Conservation (phyloP, 2,329 filamentous ascomycete genomes). For the Dothistroma pini region DNA sequence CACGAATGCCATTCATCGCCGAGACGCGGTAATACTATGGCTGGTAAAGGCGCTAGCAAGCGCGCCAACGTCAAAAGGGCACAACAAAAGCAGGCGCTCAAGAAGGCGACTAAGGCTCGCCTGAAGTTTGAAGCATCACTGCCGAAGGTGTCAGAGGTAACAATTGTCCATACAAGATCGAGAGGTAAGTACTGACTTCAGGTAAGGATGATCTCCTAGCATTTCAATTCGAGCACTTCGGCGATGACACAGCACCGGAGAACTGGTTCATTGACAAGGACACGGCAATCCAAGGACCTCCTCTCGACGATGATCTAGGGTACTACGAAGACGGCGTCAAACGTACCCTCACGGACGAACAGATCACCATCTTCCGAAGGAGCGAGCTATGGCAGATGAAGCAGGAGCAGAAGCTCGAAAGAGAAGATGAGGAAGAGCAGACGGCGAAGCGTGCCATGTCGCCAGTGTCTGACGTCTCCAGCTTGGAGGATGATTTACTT, state of each 20-base stretch:
- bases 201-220: constrained; percentile 42
- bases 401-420: constrained; percentile 39
- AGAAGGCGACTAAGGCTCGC: constrained; percentile 12
- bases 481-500: constrained; percentile 26
- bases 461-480: constrained; percentile 26
- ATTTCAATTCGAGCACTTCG: constrained; percentile 45
- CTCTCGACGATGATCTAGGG: constrained; percentile 61
- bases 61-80: constrained; percentile 5
- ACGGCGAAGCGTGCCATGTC: constrained; percentile 11
- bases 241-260: constrained; percentile 36
- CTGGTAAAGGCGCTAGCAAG: constrained; percentile 5
- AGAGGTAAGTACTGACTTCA: constrained; percentile 34
- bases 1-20: background rate
- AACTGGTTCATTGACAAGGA: constrained; percentile 32
- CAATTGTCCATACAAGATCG: background rate
- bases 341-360: constrained; percentile 84
- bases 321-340: constrained; percentile 85
- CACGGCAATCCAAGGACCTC: constrained; percentile 24
- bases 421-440: constrained; percentile 15
- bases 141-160: constrained; percentile 34
- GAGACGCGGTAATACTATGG: background rate
- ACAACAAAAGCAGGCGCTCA: background rate
- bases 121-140: constrained; percentile 17
- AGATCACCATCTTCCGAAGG: constrained; percentile 86
- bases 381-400: constrained; percentile 76